Base-by-base conservation (phyloP, 345 rosid species). In the Syzygium oleosum region DNA sequence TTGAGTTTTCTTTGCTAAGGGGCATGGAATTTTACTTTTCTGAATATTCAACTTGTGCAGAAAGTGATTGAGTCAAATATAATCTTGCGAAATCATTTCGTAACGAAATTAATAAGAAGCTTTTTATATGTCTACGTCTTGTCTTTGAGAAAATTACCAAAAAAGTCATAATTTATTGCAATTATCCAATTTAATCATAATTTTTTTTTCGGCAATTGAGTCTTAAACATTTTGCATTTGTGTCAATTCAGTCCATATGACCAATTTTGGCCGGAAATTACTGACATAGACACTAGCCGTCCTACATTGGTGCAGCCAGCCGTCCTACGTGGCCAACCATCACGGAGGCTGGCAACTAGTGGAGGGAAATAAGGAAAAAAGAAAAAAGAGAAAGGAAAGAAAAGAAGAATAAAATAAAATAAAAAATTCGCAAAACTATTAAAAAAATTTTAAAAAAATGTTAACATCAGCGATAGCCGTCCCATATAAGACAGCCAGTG, bases 401-500 rank as follows among this genome's bases (percentile, higher is more conserved):
- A 56, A 56, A 56, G 2, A 0, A 56, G 23, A 56, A 55, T 22
- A 25, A 55, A 22, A 55, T 21, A 19, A 8, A 55, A 1, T 21
- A 22, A 22, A 22, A 55, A 56, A 9, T 22, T 1, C 5, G 7
- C 0, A 55, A 56, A 22, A 52, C 13, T 52, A 13, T 12, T 52
- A 2, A 21, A 4, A 9, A 56, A 23, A 0, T 22, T 21, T 56
- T 22, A 21, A 56, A 56, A 56, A 22, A 22, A 22, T 56, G n/a
- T 56, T n/a, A 56, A 56, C 2, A 1, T 56, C n/a, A 22, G 3
- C 3, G 0, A 8, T 23, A 27, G 61, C 12, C 1, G 0, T 43
- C 46, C 46, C 7, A 43, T 43, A 1, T 43, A 43, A 4, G 2
- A 56, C 2, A 9, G 0, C 9, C 59, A 8, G 3, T 1, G 2